phyloP scores from a whole-genome alignment of 1,139 yeast genomes.

The Sugiyamaella xylanicola region DNA sequence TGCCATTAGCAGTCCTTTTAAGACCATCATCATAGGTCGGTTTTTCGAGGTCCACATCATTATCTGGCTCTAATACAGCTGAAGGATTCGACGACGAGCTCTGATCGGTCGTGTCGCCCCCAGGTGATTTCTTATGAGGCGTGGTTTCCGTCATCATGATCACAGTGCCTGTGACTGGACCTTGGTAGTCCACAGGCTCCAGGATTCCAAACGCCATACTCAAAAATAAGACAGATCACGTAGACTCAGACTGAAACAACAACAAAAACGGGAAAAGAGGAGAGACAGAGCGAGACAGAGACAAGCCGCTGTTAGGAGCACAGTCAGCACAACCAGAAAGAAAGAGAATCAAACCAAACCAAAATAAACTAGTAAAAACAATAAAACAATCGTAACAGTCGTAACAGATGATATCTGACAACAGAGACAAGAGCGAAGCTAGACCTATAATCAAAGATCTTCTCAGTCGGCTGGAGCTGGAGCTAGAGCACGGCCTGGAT shows the following conservation, averaged over 20 bases:
- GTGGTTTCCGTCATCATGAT: constrained; percentile 40
- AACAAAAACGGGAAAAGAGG: not conserved
- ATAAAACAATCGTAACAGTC: too few relatives aligned
- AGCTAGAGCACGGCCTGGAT: too few relatives aligned
- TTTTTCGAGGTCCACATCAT: constrained; percentile 17
- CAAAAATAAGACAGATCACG: too few relatives aligned
- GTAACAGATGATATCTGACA: too few relatives aligned
- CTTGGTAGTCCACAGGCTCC: constrained; percentile 45
- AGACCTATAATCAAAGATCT: too few relatives aligned
- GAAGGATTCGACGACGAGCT: not conserved
- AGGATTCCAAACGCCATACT: constrained; percentile 44
- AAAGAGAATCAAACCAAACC: too few relatives aligned
- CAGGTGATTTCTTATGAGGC: constrained; percentile 20
- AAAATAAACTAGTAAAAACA: too few relatives aligned
- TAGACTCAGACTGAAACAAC: too few relatives aligned
- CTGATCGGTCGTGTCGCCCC: not conserved
- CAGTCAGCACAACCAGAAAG: too few relatives aligned
- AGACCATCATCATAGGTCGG: constrained; percentile 33
- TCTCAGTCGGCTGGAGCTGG: too few relatives aligned
- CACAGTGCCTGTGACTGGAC: constrained; percentile 53
- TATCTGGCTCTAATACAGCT: not conserved
- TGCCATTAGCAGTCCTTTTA: constrained; percentile 54
- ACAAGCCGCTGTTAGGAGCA: too few relatives aligned
- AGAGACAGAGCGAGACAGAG: not conserved
- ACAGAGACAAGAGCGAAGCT: too few relatives aligned